Evolutionary conservation across 176 grass and related monocot genomes (phyloP).

Genomic region (Raddia guianensis): DNA sequence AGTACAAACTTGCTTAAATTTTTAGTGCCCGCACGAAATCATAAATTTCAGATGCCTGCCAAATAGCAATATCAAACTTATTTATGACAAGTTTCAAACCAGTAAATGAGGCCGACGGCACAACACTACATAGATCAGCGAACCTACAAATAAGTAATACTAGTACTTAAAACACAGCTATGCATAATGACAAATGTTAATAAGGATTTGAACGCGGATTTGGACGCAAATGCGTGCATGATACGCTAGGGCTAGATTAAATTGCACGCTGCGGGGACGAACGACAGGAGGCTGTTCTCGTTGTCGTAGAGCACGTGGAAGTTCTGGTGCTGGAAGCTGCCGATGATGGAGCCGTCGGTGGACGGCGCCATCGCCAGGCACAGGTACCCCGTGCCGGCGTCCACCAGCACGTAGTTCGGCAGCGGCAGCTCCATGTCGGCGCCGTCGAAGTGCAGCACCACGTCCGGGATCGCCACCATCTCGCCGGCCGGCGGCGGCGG

Average conservation of each 20-base stretch:
- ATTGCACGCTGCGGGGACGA: constrained; percentile 51
- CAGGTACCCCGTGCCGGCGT: constrained; percentile 36
- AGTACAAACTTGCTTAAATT: too few relatives aligned
- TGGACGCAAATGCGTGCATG: neutral
- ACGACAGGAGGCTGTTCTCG: constrained; percentile 56
- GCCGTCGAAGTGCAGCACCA: constrained; percentile 56
- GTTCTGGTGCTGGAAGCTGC: constrained; percentile 60
- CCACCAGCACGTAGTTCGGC: constrained; percentile 47
- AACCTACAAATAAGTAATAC: neutral
- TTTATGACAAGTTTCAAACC: too few relatives aligned
- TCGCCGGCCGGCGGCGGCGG: constrained; percentile 31
- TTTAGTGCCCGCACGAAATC: too few relatives aligned
- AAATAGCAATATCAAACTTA: too few relatives aligned
- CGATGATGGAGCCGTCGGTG: constrained; percentile 47
- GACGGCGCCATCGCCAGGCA: constrained; percentile 57
- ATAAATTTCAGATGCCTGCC: too few relatives aligned
- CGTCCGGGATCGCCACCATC: constrained; percentile 36
- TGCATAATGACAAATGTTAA: neutral
- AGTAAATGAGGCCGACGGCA: too few relatives aligned
- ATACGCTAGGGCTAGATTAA: constrained; percentile 2
- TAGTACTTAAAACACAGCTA: neutral
- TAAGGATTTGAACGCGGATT: neutral
- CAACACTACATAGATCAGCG: neutral
- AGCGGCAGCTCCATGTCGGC: constrained; percentile 49
- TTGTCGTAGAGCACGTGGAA: constrained; percentile 62